These are phyloP conservation scores for Saccharomycopsis schoenii DNA, from an alignment of 805 yeast species.

Conservation along the genomic window DNA sequence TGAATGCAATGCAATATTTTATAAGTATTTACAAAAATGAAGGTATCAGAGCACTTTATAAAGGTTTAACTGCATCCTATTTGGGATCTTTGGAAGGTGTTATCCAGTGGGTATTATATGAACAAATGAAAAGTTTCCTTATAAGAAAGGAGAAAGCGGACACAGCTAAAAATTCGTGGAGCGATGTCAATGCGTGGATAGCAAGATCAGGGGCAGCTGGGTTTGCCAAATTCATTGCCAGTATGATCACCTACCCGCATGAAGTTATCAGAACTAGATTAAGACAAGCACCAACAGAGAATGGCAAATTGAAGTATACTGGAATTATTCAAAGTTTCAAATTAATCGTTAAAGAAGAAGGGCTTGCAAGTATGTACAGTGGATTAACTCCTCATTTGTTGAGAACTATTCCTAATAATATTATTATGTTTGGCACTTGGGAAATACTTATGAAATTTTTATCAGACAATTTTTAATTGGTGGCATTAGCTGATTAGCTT, in stretches of 20 bases:
- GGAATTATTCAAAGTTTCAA: conserved; percentile 84
- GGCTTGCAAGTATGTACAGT: conserved; percentile 87
- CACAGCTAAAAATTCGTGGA: conserved; percentile 35
- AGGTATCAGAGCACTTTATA: conserved; percentile 72
- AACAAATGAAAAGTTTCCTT: conserved; percentile 78
- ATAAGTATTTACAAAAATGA: conserved; percentile 59
- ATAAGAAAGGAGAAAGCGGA: conserved; percentile 30
- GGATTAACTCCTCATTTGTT: conserved; percentile 95
- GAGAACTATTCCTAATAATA: conserved; percentile 95
- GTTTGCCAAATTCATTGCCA: conserved; percentile 87
- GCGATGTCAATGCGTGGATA: conserved; percentile 76
- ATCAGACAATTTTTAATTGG: conserved; percentile 23
- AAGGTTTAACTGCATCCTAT: conserved; percentile 91
- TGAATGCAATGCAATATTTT: conserved; percentile 79
- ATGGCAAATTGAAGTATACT: conserved; percentile 77
- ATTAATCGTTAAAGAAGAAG: conserved; percentile 84
- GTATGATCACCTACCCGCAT: conserved; percentile 90
- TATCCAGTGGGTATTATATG: conserved; percentile 92
- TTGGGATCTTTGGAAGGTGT: conserved; percentile 90
- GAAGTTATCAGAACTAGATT: conserved; percentile 93
- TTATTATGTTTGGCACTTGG: conserved; percentile 99
- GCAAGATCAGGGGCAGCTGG: conserved; percentile 98
- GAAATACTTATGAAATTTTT: conserved; percentile 64
- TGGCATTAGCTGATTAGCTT: neutral
- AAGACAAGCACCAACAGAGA: conserved; percentile 77